Evolutionary conservation across 306 rosid species (phyloP).

Genomic region (Heteromeles arbutifolia): DNA sequence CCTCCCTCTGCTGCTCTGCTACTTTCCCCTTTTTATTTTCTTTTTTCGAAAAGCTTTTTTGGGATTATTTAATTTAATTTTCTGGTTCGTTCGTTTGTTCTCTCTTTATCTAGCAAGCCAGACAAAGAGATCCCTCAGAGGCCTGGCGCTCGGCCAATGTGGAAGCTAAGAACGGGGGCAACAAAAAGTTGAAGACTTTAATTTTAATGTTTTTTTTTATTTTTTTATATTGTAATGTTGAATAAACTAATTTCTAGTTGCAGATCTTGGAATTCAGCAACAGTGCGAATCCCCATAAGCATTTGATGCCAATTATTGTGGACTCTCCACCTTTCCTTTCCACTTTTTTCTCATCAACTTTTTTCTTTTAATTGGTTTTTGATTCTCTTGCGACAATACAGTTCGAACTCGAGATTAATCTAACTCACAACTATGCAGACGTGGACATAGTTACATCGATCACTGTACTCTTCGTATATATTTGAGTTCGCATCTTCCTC

Average conservation of each 20-base stretch:
- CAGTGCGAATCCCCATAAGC: constrained; percentile 99
- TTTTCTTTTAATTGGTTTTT: not conserved
- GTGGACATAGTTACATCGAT: too few relatives aligned
- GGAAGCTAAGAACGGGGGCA: constrained; percentile 25
- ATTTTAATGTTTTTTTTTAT: not conserved
- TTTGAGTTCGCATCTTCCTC: too few relatives aligned
- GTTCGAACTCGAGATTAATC: not conserved
- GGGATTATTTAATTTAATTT: not conserved
- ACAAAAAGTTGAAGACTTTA: not conserved
- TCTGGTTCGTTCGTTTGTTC: constrained; percentile 17
- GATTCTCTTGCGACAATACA: not conserved
- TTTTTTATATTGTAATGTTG: not conserved
- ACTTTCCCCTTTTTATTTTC: constrained; percentile 13
- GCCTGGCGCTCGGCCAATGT: constrained; percentile 42
- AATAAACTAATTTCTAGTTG: constrained; percentile 31
- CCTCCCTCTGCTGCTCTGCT: not conserved
- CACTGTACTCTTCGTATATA: too few relatives aligned
- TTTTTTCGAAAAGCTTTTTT: not conserved
- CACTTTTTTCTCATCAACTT: constrained; percentile 1
- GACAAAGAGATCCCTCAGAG: constrained; percentile 33
- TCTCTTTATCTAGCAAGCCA: constrained; percentile 20
- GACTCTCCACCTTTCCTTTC: constrained; percentile 74
- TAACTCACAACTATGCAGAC: not conserved
- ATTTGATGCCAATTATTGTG: constrained; percentile 98
- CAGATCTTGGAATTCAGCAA: constrained; percentile 88